These are phyloP conservation scores for Chaetomium fimeti DNA, from an alignment of 495 filamentous ascomycete genomes.

Conservation along the genomic window DNA sequence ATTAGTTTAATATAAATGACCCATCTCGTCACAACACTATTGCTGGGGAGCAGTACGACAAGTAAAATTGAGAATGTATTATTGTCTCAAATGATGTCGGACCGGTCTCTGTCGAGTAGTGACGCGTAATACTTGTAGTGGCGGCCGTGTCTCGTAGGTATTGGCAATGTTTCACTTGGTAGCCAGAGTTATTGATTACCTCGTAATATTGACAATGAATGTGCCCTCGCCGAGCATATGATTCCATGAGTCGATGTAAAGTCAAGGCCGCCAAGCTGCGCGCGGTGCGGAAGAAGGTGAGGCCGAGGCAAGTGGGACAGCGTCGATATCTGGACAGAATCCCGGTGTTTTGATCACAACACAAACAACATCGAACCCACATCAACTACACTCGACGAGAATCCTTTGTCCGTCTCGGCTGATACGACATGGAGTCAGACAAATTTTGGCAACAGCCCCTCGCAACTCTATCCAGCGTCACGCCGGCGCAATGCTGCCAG, in stretches of 20 bases:
- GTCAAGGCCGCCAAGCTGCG: neutral
- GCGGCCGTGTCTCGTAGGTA: too few species aligned
- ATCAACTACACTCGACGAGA: neutral
- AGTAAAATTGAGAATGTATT: too few species aligned
- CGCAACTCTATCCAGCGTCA: slow-evolving; percentile 10
- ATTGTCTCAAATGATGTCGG: too few species aligned
- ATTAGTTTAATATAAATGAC: too few species aligned
- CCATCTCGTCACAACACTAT: too few species aligned
- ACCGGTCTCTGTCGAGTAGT: too few species aligned
- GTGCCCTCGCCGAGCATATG: too few species aligned
- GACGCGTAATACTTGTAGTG: too few species aligned
- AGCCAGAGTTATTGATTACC: neutral
- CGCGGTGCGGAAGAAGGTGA: slow-evolving; percentile 22
- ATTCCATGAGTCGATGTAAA: neutral
- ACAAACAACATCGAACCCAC: neutral
- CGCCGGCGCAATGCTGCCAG: slow-evolving; percentile 46
- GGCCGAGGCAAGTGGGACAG: slow-evolving; percentile 5
- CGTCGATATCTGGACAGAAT: neutral
- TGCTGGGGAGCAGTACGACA: too few species aligned
- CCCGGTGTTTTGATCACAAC: neutral
- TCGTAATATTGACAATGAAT: neutral
- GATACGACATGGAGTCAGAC: slow-evolving; percentile 7
- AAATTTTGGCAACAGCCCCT: neutral
- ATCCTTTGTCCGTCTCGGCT: neutral
- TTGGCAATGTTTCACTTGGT: too few species aligned